Evolutionary conservation across 192 early-diverging fungal species (phyloP).

Genomic region (Diversispora epigaea): DNA sequence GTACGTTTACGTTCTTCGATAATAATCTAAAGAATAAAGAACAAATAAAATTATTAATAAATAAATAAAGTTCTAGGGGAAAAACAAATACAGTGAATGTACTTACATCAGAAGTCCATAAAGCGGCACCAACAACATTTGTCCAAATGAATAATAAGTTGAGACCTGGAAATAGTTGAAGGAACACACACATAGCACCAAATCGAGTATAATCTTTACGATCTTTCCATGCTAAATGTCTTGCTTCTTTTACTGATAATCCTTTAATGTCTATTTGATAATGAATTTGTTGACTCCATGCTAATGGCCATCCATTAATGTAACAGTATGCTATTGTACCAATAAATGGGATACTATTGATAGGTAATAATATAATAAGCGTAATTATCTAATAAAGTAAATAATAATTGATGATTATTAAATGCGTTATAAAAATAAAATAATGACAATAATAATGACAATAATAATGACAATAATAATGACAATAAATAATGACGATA

Average conservation of each 20-base stretch:
- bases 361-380: slow-evolving; percentile 56
- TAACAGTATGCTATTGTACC: slow-evolving; percentile 52
- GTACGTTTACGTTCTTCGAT: too few species aligned
- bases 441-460: not conserved
- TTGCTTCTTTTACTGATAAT: slow-evolving; percentile 43
- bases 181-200: slow-evolving; percentile 52
- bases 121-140: slow-evolving; percentile 55
- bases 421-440: not conserved
- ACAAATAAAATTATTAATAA: too few species aligned
- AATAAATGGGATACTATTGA: slow-evolving; percentile 57
- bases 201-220: slow-evolving; percentile 38
- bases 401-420: not conserved
- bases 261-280: slow-evolving; percentile 56
- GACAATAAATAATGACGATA: too few species aligned
- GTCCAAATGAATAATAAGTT: slow-evolving; percentile 69
- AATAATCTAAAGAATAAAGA: too few species aligned
- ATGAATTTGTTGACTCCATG: slow-evolving; percentile 53
- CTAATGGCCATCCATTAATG: slow-evolving; percentile 55
- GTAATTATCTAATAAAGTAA: slow-evolving; percentile 47
- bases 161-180: slow-evolving; percentile 62
- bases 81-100: not conserved
- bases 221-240: slow-evolving; percentile 48
- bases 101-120: slow-evolving; percentile 25
- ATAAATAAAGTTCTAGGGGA: too few species aligned
- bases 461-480: too few species aligned